Evolutionary conservation across 495 filamentous ascomycete genomes (phyloP).

Genomic region (Baudoinia panamericana): DNA sequence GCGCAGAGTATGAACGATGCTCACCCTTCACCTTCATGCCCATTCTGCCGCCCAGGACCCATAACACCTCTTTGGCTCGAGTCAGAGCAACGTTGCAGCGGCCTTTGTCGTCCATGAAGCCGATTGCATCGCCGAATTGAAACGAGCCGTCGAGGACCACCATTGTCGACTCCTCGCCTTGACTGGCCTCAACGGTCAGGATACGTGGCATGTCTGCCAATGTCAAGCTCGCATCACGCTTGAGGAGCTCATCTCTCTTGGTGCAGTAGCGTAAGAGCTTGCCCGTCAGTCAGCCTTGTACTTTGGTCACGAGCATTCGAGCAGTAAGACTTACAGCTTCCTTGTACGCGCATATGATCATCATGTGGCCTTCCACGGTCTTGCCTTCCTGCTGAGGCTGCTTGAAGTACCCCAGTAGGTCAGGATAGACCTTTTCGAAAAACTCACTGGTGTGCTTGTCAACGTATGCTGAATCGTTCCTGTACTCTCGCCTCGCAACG

Average conservation of each 20-base stretch:
- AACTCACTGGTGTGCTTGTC: slow-evolving; percentile 7
- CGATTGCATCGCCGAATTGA: background rate
- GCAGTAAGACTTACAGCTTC: slow-evolving; percentile 2
- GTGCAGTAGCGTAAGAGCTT: too few relatives aligned
- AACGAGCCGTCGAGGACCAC: slow-evolving; percentile 8
- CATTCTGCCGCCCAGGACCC: slow-evolving; percentile 4
- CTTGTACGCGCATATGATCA: slow-evolving; percentile 11
- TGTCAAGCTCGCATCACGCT: too few relatives aligned
- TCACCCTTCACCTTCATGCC: too few relatives aligned
- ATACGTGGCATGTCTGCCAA: slow-evolving; percentile 2
- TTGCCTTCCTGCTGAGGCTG: background rate
- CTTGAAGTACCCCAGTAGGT: slow-evolving; percentile 1
- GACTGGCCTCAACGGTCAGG: slow-evolving; percentile 9
- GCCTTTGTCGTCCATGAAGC: slow-evolving; percentile 6
- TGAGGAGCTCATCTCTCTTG: too few relatives aligned
- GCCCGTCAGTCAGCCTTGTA: background rate
- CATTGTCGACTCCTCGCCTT: slow-evolving; percentile 6
- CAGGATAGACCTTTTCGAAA: slow-evolving; percentile 3
- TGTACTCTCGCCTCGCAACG: background rate
- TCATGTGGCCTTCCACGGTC: slow-evolving; percentile 5
- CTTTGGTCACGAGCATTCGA: background rate
- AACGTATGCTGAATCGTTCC: slow-evolving; percentile 2
- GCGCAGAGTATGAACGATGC: too few relatives aligned
- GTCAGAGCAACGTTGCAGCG: slow-evolving; percentile 10
- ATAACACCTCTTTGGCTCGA: slow-evolving; percentile 10